These are phyloP conservation scores for Hypsizygus ulmarius DNA, from an alignment of 1,284 basidiomycete species.

Conservation along the genomic window DNA sequence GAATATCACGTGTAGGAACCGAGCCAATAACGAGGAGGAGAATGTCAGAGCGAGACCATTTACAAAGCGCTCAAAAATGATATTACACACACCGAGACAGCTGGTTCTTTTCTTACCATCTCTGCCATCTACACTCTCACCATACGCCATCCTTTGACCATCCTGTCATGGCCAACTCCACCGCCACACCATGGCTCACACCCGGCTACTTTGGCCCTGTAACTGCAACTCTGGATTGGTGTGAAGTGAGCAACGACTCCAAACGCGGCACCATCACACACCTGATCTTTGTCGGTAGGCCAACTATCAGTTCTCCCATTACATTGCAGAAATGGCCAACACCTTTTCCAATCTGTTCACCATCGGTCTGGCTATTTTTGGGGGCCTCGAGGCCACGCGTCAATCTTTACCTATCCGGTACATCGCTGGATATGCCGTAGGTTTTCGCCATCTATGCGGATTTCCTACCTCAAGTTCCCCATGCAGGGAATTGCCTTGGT, in stretches of 20 bases:
- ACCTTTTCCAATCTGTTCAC: constrained; percentile 62
- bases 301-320: constrained; percentile 69
- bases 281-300: constrained; percentile 35
- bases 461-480: neutral
- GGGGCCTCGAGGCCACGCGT: constrained; percentile 33
- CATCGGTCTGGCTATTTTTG: constrained; percentile 47
- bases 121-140: neutral
- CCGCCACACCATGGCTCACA: constrained; percentile 26
- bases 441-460: constrained; percentile 18
- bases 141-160: neutral
- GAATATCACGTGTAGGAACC: neutral
- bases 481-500: constrained; percentile 56
- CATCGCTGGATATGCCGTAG: constrained; percentile 48
- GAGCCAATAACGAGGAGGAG: neutral
- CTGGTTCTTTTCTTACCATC: neutral
- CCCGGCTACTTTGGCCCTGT: constrained; percentile 57
- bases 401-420: constrained; percentile 52
- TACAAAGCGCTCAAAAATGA: neutral
- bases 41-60: no score
- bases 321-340: constrained; percentile 68
- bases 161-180: constrained; percentile 18
- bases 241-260: constrained; percentile 46
- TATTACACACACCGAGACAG: constrained; percentile 3
- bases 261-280: neutral
- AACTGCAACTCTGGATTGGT: constrained; percentile 70